phyloP scores from a whole-genome alignment of 2,329 filamentous ascomycete species.

The Alternaria brassicae region DNA sequence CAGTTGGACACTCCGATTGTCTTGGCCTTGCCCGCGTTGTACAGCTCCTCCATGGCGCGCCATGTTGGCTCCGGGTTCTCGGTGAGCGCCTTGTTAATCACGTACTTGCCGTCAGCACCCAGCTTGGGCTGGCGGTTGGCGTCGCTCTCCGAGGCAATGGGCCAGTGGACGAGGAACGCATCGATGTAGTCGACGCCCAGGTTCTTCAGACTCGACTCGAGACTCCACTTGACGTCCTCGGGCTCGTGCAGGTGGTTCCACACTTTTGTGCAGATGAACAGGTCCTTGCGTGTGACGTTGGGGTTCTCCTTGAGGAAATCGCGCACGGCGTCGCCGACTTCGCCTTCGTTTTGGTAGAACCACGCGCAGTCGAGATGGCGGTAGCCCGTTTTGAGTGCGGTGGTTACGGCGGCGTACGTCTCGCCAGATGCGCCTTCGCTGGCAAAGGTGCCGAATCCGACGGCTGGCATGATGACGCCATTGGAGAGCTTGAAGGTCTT shows the following conservation, averaged over 20 bases:
- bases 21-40: slow-evolving; percentile 66
- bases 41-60: slow-evolving; percentile 69
- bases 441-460: slow-evolving; percentile 77
- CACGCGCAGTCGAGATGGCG: slow-evolving; percentile 73
- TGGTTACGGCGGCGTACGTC: slow-evolving; percentile 63
- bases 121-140: slow-evolving; percentile 61
- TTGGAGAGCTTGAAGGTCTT: slow-evolving; percentile 63
- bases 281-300: slow-evolving; percentile 62
- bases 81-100: slow-evolving; percentile 71
- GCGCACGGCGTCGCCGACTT: slow-evolving; percentile 70
- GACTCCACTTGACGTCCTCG: slow-evolving; percentile 66
- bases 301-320: slow-evolving; percentile 64
- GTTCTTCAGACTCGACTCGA: slow-evolving; percentile 68
- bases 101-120: slow-evolving; percentile 64
- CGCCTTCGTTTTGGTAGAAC: slow-evolving; percentile 74
- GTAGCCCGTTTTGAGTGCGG: slow-evolving; percentile 67
- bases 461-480: slow-evolving; percentile 68
- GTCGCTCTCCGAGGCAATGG: slow-evolving; percentile 60
- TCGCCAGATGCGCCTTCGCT: slow-evolving; percentile 69
- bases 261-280: slow-evolving; percentile 80
- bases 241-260: slow-evolving; percentile 62
- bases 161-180: slow-evolving; percentile 73
- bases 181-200: slow-evolving; percentile 70
- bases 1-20: slow-evolving; percentile 79
- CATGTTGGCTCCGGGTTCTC: slow-evolving; percentile 72